These are phyloP conservation scores for Bolboschoenus planiculmis DNA, from an alignment of 176 grass and related monocot species.

Conservation along the genomic window DNA sequence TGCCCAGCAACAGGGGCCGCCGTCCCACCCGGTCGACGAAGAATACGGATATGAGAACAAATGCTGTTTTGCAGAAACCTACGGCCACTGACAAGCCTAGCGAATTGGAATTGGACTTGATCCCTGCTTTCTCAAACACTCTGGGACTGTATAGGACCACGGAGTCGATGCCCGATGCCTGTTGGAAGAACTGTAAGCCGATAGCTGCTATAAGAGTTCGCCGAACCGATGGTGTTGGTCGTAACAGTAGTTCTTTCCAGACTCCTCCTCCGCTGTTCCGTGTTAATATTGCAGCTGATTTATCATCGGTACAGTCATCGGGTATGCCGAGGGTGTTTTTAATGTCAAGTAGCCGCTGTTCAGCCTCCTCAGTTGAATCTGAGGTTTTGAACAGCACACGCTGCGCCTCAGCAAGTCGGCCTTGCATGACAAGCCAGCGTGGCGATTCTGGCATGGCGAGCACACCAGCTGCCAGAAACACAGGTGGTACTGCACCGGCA, in stretches of 20 bases:
- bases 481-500: slow-evolving; percentile 61
- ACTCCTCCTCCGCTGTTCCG: slow-evolving; percentile 10
- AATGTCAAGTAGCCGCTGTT: slow-evolving; percentile 50
- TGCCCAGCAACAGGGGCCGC: slow-evolving; percentile 62
- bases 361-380: slow-evolving; percentile 51
- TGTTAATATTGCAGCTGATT: slow-evolving; percentile 24
- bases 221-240: slow-evolving; percentile 53
- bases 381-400: slow-evolving; percentile 54
- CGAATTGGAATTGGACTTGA: slow-evolving; percentile 42
- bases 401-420: slow-evolving; percentile 58
- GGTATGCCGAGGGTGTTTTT: slow-evolving; percentile 62
- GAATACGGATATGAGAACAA: slow-evolving; percentile 63
- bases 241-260: slow-evolving; percentile 66
- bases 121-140: slow-evolving; percentile 57
- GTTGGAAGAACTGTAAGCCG: slow-evolving; percentile 86
- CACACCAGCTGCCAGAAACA: slow-evolving; percentile 64
- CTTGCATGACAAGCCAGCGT: slow-evolving; percentile 90
- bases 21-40: slow-evolving; percentile 73
- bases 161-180: slow-evolving; percentile 85
- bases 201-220: slow-evolving; percentile 56
- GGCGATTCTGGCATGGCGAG: slow-evolving; percentile 94
- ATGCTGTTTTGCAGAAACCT: slow-evolving; percentile 73
- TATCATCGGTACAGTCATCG: slow-evolving; percentile 19
- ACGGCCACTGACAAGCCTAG: slow-evolving; percentile 66
- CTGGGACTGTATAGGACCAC: slow-evolving; percentile 79